These are phyloP conservation scores for Ochetophila trinervis DNA, from an alignment of 306 rosid species.

Conservation along the genomic window DNA sequence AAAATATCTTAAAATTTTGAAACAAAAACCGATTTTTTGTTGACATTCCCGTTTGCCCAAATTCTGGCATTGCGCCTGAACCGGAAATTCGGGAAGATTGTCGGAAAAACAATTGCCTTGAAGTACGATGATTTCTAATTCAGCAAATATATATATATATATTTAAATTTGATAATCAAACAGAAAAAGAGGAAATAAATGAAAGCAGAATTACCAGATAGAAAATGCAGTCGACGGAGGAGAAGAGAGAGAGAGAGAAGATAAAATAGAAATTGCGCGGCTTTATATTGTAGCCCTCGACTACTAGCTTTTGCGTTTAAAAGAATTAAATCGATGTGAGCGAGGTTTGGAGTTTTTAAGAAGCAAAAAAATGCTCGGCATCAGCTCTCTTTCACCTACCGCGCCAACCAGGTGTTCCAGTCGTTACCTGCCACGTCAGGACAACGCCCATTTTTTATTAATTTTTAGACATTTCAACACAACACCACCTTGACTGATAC, in stretches of 20 bases:
- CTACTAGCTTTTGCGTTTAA: neutral
- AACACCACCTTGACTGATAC: no score
- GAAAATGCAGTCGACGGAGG: neutral
- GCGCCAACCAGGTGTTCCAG: neutral
- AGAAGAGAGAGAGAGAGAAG: neutral
- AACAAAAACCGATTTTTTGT: no score
- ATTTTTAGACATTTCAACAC: neutral
- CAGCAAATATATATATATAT: no score
- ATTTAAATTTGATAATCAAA: no score
- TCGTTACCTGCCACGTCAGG: neutral
- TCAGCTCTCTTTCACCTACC: slow-evolving; percentile 7
- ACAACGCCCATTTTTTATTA: neutral
- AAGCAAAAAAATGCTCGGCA: neutral
- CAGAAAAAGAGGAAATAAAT: no score
- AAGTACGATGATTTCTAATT: no score
- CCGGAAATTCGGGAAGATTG: no score
- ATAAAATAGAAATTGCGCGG: neutral
- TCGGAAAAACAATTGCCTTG: no score
- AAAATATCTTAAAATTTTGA: no score
- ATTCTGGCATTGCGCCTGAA: no score
- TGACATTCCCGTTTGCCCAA: no score
- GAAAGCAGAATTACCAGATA: neutral
- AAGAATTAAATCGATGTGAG: neutral
- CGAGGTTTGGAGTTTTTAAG: neutral
- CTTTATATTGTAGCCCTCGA: no score